Percentiles rank a stretch among this genome's conserved stretches.
Evolutionary conservation across 2,329 filamentous ascomycete genomes (phyloP).

Genomic region (Verticillium dahliae): DNA sequence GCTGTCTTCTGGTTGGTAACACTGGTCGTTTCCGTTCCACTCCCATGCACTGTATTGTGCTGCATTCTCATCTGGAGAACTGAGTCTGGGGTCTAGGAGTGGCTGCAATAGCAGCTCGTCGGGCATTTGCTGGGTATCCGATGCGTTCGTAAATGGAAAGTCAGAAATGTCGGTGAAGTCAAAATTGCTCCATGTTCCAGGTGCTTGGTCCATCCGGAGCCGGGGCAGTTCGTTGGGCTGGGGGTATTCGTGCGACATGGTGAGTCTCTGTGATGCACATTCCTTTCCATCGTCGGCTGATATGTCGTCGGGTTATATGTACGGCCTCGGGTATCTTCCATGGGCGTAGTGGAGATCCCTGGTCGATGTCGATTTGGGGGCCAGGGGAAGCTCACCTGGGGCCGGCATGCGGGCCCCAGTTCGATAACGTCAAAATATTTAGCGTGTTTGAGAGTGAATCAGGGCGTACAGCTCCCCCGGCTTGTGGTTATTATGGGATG

Average conservation of each 20-base stretch:
- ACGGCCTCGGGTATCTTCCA: neutral
- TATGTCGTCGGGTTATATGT: neutral
- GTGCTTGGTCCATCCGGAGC: neutral
- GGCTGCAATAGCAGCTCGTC: neutral
- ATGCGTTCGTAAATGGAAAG: neutral
- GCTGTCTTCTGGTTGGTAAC: neutral
- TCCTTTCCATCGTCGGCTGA: neutral
- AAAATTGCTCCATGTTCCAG: neutral
- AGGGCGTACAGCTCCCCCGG: neutral
- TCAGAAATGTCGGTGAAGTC: neutral
- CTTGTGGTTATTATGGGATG: neutral
- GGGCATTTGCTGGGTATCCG: neutral
- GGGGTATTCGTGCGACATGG: neutral
- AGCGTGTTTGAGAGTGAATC: neutral
- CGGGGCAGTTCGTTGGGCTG: neutral
- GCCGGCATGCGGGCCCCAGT: neutral
- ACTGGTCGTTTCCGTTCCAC: neutral
- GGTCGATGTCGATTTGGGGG: neutral
- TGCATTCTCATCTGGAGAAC: neutral
- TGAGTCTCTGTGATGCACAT: neutral
- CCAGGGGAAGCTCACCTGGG: neutral
- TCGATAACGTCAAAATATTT: neutral
- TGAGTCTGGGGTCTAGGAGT: neutral
- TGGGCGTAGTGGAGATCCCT: neutral
- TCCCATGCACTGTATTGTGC: neutral